Base-by-base conservation (phyloP, 345 rosid species). In the Gossypium turneri region DNA sequence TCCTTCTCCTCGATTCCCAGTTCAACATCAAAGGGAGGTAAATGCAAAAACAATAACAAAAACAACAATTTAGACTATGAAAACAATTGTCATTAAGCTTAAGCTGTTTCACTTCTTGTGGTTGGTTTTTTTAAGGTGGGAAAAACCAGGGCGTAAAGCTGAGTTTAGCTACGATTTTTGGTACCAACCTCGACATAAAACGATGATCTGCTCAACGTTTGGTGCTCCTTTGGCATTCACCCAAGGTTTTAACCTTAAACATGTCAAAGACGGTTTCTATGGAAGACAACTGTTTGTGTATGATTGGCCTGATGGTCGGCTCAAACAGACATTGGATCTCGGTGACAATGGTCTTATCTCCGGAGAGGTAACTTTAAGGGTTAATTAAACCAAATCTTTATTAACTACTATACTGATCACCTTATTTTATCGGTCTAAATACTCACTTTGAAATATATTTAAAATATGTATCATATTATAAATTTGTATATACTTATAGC, bases 141-240 rank as follows among this genome's bases (percentile, higher is more conserved):
- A 94, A 74, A 89, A 90, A 75, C 86, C 91, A 24, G 97, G 97
- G 64, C 81, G 90, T 64, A 88, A 89, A 78, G 97, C 98, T 2
- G 22, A 48, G 34, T 94, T 87, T 79, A 97, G 97, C 44, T 92
- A 88, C 81, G 98, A 94, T 85, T 94, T 86, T 73, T 92, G 97
- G 98, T 94, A 94, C 86, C 97, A 94, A 74, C 97, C 97, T n/a
- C 94, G 86, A 16, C 97, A 91, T 83, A 88, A 92, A 79, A 92
- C 92, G 9, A 91, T 92, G 97, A 92, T 92, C 75, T 92, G 98
- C 84, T 78, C 98, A 66, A 85, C 98, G 15, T 92, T 93, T 91
- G 98, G 97, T 57, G 97, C 98, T 74, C 98, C 98, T 41, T 77
- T 82, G 22, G 97, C 97, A 20, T 94, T 92, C 70, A 69, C 85